phyloP scores from a whole-genome alignment of 495 filamentous ascomycete species.

The Pseudevernia furfuracea region DNA sequence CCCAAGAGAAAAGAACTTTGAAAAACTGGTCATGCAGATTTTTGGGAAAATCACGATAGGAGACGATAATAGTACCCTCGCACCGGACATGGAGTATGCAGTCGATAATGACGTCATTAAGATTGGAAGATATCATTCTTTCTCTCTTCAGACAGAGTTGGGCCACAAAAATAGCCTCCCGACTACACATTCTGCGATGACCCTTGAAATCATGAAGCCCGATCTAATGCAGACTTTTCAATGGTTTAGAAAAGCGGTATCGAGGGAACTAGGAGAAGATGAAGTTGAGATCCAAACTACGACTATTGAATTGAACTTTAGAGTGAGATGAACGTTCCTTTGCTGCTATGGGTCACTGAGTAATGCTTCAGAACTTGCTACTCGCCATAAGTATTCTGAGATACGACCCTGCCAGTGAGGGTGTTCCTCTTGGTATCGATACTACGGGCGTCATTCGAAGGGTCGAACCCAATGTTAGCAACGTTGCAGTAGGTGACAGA shows the following conservation, averaged over 20 bases:
- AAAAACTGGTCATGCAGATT: constrained; percentile 4
- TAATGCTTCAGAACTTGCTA: background rate
- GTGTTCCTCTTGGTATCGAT: constrained; percentile 43
- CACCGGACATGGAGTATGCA: constrained; percentile 19
- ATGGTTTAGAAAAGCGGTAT: background rate
- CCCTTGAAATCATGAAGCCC: background rate
- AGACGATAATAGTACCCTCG: constrained; percentile 8
- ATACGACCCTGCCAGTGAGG: background rate
- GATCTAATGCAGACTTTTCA: background rate
- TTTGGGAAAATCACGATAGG: constrained; percentile 10
- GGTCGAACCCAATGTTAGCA: constrained; percentile 32
- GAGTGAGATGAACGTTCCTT: background rate
- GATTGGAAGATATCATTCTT: constrained; percentile 19
- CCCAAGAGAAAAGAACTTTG: constrained; percentile 4
- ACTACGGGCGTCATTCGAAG: constrained; percentile 37
- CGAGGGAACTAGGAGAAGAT: background rate
- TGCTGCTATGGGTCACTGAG: background rate
- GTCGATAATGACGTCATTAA: constrained; percentile 12
- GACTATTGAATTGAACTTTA: background rate
- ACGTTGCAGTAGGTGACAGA: constrained; percentile 33
- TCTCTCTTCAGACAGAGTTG: constrained; percentile 18
- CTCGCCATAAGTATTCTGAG: constrained; percentile 29
- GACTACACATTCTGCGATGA: background rate
- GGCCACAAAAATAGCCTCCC: background rate
- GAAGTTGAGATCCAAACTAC: background rate